Conservation (phyloP, 345 rosid genomes). For the Iberis pinnata region DNA sequence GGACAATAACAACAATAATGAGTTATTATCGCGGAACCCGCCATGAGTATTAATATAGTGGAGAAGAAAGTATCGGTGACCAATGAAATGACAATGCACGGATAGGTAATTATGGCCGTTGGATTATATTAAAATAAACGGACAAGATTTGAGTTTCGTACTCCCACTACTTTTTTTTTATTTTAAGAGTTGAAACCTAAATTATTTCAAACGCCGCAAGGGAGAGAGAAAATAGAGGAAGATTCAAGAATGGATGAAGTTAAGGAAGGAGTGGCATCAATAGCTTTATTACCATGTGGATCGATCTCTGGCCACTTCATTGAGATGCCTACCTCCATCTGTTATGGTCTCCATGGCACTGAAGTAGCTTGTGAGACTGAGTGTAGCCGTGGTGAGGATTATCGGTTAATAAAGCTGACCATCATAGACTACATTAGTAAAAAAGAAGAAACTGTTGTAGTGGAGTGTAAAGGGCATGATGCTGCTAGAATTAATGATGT, state of each 20-base stretch:
- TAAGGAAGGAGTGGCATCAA: conserved; percentile 83
- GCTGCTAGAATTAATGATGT: conserved; percentile 71
- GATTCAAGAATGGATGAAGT: too few species aligned
- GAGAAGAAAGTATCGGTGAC: conserved; percentile 2
- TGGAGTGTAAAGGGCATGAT: conserved; percentile 94
- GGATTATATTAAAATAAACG: conserved; percentile 17
- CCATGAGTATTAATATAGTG: conserved; percentile 36
- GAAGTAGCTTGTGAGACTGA: conserved; percentile 87
- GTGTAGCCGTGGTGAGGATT: conserved; percentile 93
- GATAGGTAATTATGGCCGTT: conserved; percentile 32
- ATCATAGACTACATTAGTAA: conserved; percentile 62
- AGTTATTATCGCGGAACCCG: too few species aligned
- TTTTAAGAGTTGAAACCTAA: too few species aligned
- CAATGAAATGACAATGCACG: conserved; percentile 36
- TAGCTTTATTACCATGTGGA: conserved; percentile 72
- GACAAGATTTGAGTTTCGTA: conserved; percentile 19
- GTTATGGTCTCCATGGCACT: conserved; percentile 88
- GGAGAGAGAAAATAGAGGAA: too few species aligned
- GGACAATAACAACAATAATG: not conserved
- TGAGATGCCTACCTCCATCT: conserved; percentile 68
- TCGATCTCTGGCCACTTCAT: conserved; percentile 89
- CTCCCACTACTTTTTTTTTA: too few species aligned
- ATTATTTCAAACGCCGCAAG: too few species aligned
- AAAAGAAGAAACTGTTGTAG: conserved; percentile 63
- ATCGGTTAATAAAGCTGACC: conserved; percentile 74